Evolutionary conservation across 176 grass and related monocot species (phyloP).

Genomic region (Cenchrus purpureus): DNA sequence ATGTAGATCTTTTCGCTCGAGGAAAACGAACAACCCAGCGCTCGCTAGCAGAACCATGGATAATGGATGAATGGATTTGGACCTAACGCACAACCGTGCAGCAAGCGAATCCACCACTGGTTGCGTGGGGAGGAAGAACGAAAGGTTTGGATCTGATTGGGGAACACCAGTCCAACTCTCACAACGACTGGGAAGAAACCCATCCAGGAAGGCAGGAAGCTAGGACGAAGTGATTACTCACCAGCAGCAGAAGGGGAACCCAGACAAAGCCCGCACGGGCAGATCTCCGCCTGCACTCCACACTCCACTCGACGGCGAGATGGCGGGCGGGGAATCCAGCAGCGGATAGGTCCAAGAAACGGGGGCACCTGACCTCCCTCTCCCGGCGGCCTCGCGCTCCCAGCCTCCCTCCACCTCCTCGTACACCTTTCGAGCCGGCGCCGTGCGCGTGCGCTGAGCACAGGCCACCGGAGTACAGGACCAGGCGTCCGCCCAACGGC

Average conservation of each 20-base stretch:
- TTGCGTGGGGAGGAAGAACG: background rate
- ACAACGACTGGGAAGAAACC: background rate
- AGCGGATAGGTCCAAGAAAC: background rate
- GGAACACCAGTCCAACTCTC: background rate
- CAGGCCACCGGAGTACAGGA: background rate
- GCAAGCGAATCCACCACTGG: background rate
- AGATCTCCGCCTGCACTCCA: background rate
- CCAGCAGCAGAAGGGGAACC: background rate
- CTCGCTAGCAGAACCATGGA: background rate
- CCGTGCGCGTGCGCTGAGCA: background rate
- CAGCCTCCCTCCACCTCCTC: too few relatives aligned
- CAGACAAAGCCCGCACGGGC: background rate
- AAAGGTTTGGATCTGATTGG: background rate
- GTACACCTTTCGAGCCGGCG: too few relatives aligned
- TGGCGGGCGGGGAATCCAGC: background rate
- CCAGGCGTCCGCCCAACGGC: background rate
- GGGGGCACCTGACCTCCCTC: background rate
- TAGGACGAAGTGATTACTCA: background rate
- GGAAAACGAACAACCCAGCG: background rate
- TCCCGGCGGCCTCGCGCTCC: background rate
- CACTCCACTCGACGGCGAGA: background rate
- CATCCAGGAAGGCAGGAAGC: background rate
- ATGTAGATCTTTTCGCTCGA: background rate
- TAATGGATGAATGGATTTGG: background rate
- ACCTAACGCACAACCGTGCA: background rate